Evolutionary conservation across 2,329 filamentous ascomycete genomes (phyloP).

Genomic region (Chaetomium sp.): DNA sequence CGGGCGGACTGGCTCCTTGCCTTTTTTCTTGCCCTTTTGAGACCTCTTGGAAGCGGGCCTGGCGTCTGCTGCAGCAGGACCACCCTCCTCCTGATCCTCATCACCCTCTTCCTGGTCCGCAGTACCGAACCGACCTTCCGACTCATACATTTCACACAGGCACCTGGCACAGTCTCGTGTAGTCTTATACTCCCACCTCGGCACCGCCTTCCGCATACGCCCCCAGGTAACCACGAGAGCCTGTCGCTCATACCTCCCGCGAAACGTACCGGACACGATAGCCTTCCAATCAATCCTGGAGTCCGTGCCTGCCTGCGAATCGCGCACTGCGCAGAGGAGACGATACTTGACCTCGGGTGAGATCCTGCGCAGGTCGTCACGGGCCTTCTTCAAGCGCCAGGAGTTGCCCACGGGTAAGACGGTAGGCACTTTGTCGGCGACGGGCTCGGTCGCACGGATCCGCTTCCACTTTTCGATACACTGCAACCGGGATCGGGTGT

Average conservation of each 20-base stretch:
- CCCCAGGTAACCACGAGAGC: constrained; percentile 21
- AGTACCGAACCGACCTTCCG: constrained; percentile 16
- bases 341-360: constrained; percentile 38
- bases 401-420: constrained; percentile 25
- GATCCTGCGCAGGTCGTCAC: constrained; percentile 38
- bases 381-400: constrained; percentile 40
- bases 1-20: neutral
- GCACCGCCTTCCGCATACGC: constrained; percentile 20
- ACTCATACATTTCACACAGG: constrained; percentile 21
- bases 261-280: constrained; percentile 12
- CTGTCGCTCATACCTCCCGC: constrained; percentile 17
- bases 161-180: constrained; percentile 19
- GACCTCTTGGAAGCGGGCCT: too few species aligned
- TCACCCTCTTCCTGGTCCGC: constrained; percentile 1
- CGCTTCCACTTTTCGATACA: constrained; percentile 62
- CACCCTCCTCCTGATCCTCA: neutral
- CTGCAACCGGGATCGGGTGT: constrained; percentile 58
- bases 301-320: constrained; percentile 36
- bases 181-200: constrained; percentile 17
- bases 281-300: constrained; percentile 43
- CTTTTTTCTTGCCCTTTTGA: neutral
- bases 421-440: constrained; percentile 15
- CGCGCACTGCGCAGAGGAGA: constrained; percentile 39
- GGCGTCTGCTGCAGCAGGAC: too few species aligned
- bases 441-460: constrained; percentile 30